Evolutionary conservation across 2,329 filamentous ascomycete species (phyloP), one percentile per base, ranked within the genome.

Genomic region (Hypoxylon sp.): DNA sequence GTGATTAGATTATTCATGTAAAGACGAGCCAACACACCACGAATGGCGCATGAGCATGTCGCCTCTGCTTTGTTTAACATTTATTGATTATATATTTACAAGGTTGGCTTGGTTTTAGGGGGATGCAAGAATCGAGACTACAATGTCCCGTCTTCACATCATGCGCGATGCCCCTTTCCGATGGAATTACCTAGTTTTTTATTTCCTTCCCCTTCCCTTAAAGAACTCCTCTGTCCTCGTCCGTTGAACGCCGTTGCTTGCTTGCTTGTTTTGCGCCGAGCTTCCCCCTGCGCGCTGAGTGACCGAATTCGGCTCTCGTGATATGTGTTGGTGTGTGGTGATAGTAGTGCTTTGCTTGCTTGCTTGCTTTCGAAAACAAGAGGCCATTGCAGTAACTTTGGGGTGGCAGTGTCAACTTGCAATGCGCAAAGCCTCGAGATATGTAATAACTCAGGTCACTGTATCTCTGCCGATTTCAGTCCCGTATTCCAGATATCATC

Each of bases 11-110:
- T n/a, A n/a, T n/a, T n/a, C n/a, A n/a, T n/a, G n/a, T n/a, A n/a
- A n/a, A n/a, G n/a, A n/a, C n/a, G n/a, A n/a, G n/a, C n/a, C 15
- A 38, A 5, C 3, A 38, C 1, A 27, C 57, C 27, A 20, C 42
- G 43, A 62, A 62, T 27, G 17, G 26, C 48, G 45, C 51, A 40
- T 18, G 48, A 31, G 52, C 52, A 48, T 47, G 60, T 29, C 48
- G 18, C 49, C 27, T 55, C 48, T 35, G 3, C 27, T 27, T 41
- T 13, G 29, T 48, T 57, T 49, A 52, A 23, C 37, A 31, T 55
- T 55, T 48, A 38, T 55, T 41, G 41, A 57, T 56, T 56, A 56
- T 62, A 41, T 41, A 60, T 62, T 53, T 62, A 62, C 60, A 62
- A 2, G 31, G 11, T 27, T 20, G 18, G 35, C 13, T 41, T 24